Conservation (phyloP, 2,329 filamentous ascomycete genomes). For the Tolypocladium pustulatum region DNA sequence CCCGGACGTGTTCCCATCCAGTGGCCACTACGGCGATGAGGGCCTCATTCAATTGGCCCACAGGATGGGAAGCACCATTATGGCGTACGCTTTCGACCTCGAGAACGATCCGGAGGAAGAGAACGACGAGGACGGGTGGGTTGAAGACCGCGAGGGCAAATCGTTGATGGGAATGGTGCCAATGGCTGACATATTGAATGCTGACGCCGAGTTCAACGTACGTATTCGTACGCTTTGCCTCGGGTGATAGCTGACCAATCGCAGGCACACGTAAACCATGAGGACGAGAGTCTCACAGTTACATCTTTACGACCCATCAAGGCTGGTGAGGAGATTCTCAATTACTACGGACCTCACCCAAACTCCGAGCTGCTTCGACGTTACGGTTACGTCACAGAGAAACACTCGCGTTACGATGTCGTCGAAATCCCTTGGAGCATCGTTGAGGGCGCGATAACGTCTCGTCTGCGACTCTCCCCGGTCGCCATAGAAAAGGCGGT, state of each 20-base stretch:
- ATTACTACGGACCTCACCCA: conserved; percentile 80
- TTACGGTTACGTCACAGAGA: conserved; percentile 78
- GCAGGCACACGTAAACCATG: conserved; percentile 44
- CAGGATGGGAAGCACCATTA: conserved; percentile 77
- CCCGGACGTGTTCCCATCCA: conserved; percentile 29
- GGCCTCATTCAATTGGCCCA: conserved; percentile 50
- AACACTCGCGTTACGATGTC: conserved; percentile 71
- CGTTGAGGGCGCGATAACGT: conserved; percentile 36
- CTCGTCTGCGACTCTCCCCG: conserved; percentile 25
- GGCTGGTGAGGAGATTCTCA: conserved; percentile 68
- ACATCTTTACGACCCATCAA: conserved; percentile 58
- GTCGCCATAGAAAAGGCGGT: conserved; percentile 31
- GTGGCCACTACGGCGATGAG: conserved; percentile 26
- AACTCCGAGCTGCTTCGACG: conserved; percentile 72
- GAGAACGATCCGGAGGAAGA: conserved; percentile 44
- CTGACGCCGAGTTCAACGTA: conserved; percentile 79
- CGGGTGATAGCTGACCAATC: not conserved
- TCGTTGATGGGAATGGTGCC: conserved; percentile 76
- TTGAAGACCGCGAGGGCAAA: conserved; percentile 49
- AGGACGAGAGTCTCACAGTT: conserved; percentile 52
- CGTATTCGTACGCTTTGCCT: conserved; percentile 10
- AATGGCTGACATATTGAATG: conserved; percentile 82
- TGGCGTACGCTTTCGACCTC: conserved; percentile 88
- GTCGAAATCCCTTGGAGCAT: conserved; percentile 61
- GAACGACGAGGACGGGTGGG: conserved; percentile 54